Evolutionary conservation across 1,284 basidiomycete genomes (phyloP), one percentile per base, ranked within the genome.

Genomic region (Ceratobasidium sp.): DNA sequence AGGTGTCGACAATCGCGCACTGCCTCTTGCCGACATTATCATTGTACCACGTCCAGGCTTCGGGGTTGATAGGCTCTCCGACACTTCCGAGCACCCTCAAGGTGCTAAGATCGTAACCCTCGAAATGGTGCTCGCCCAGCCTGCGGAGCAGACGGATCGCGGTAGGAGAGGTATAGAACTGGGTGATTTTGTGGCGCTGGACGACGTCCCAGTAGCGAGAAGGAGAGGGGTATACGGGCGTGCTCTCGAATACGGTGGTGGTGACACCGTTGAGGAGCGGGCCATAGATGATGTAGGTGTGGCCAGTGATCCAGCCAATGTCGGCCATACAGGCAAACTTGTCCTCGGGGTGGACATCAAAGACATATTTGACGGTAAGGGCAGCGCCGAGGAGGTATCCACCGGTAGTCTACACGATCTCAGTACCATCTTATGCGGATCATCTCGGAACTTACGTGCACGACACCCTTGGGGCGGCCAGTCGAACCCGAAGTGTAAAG

Each of bases 1-100:
- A 96, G 0, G 94, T 95, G 80, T 98, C 96, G 70, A 98, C 95
- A 74, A 99, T 92, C 17, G 96, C 94, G 77, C 94, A 97, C 80
- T 98, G 84, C 73, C 82, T 84, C 75, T 87, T 86, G 32, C 96
- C 97, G 69, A 98, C 95, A 77, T 94, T 87, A 76, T 98, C 94
- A 79, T 94, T 92, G 82, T 96, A 98, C 96, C 96, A 98, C 77
- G 96, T 87, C 96, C 97, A 98, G 3, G 96, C 97, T 79, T 98
- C 96, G 31, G 96, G 96, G 82, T 98, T 98, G 84, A 99, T 98
- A 5, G 97, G 97, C 82, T 99, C 96, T 65, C 96, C 97, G 67
- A 99, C 96, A 70, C 86, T 89, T 34, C 96, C 96, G 43, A 99
- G 84, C 22, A 97, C 91, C 71, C 96, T 89, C 71, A 99, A 81